Base-by-base conservation (phyloP, 208 protist species). In the Acanthamoeba triangularis region DNA sequence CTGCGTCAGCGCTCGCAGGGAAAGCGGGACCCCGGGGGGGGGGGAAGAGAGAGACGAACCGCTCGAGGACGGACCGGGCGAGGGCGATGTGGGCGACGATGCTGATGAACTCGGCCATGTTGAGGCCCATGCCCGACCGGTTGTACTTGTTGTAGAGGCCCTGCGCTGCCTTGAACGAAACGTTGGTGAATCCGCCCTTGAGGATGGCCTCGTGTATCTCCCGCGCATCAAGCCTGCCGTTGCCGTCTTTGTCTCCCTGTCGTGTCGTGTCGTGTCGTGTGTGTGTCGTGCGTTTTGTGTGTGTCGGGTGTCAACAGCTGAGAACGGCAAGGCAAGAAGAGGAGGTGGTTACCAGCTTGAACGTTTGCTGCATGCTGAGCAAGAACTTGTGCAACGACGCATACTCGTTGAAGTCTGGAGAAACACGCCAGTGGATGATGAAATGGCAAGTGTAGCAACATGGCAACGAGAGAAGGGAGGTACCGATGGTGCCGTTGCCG, bases 281-380 rank as follows among this genome's bases (percentile, higher is more conserved):
- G 49, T 54, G 49, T 54, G 49, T 54, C 49, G 49, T 52, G 49
- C 11, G 49, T 52, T 11, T 1, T 54, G 49, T 18, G 49, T 54
- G 49, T 54, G 13, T 54, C 11, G 49, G 3, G 49, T 54, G 49
- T 54, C 49, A 41, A 41, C 37, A 41, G 37, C 3, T 41, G 37
- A 41, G 37, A 41, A 41, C 37, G 3, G 37, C 37, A 4, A 4
- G 37, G 1, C 37, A n/a, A n/a, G 37, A 41, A 41, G 37, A 41
- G 18, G 4, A 80, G 49, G 11, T 63, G 41, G 78, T 41, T 6
- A 93, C 87, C 87, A 93, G 59, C 0, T 16, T 33, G 87, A 93
- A 93, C 8, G 44, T 56, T 41, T 93, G 87, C 69, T 94, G 90
- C 90, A 94, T 94, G 90, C 90, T 94, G 20, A 94, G 90, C 44